phyloP scores from a whole-genome alignment of 2,329 filamentous ascomycete species.

The Fusarium sp. region DNA sequence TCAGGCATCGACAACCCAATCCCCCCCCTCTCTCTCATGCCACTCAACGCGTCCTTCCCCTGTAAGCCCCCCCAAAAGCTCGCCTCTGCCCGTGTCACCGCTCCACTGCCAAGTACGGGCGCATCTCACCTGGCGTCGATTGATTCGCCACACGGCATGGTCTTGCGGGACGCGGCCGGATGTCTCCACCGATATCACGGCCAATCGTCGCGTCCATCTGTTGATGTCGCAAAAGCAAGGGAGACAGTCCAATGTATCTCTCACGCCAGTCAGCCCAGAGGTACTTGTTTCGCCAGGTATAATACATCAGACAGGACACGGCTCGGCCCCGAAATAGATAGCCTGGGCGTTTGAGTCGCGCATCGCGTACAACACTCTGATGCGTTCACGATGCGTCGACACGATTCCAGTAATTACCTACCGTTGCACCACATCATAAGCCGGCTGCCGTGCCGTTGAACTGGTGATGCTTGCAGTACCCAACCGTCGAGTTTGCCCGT shows the following conservation, averaged over 20 bases:
- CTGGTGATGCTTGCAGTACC: conserved; percentile 3
- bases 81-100: conserved; percentile 25
- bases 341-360: not conserved
- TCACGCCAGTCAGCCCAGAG: not conserved
- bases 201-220: conserved; percentile 41
- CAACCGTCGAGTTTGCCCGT: not conserved
- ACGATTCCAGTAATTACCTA: not conserved
- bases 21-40: conserved; percentile 14
- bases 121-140: conserved; percentile 2
- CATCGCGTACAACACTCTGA: not conserved
- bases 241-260: conserved; percentile 18
- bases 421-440: not conserved
- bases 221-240: conserved; percentile 39
- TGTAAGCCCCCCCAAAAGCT: not conserved
- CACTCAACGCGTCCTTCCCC: conserved; percentile 17
- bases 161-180: conserved; percentile 33
- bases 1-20: conserved; percentile 15
- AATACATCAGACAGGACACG: not conserved
- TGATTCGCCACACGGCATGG: conserved; percentile 32
- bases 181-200: conserved; percentile 23
- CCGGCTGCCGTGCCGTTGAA: not conserved
- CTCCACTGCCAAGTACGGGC: conserved; percentile 7
- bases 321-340: conserved; percentile 5
- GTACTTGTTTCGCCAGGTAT: not conserved
- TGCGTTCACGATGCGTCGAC: conserved; percentile 3